Conservation (phyloP, 2,329 filamentous ascomycete species). For the Neonectria neomacrospora region DNA sequence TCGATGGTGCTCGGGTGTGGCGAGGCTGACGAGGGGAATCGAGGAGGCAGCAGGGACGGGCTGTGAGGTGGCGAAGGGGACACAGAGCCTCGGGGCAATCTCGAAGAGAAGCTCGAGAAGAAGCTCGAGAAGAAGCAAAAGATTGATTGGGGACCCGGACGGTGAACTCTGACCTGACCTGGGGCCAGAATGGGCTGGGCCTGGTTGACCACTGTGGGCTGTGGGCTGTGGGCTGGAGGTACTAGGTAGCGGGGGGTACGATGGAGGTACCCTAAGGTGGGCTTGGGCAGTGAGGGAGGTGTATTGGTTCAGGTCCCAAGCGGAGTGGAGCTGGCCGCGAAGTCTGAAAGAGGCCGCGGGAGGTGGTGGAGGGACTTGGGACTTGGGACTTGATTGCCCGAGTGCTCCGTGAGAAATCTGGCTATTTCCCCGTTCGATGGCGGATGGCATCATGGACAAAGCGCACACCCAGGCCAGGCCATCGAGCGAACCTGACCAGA, state of each 20-base stretch:
- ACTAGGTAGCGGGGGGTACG: background rate
- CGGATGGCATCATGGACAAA: slow-evolving; percentile 27
- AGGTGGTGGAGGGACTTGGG: background rate
- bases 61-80: slow-evolving; percentile 19
- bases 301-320: background rate
- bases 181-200: slow-evolving; percentile 42
- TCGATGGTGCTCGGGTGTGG: slow-evolving; percentile 22
- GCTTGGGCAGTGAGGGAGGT: too few species aligned
- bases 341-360: slow-evolving; percentile 1
- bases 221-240: slow-evolving; percentile 8
- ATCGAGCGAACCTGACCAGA: slow-evolving; percentile 6
- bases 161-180: slow-evolving; percentile 45
- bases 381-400: background rate
- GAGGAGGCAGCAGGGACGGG: slow-evolving; percentile 29
- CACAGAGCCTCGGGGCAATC: slow-evolving; percentile 22
- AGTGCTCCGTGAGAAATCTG: slow-evolving; percentile 5
- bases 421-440: slow-evolving; percentile 6
- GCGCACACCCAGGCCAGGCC: slow-evolving; percentile 8
- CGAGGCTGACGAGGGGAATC: slow-evolving; percentile 26
- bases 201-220: slow-evolving; percentile 34
- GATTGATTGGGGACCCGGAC: slow-evolving; percentile 39
- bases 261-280: too few species aligned
- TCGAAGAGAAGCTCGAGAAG: slow-evolving; percentile 28
- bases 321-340: background rate
- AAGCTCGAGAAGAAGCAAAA: slow-evolving; percentile 33